These are phyloP conservation scores for Globisporangium orthogonon DNA, from an alignment of 352 stramenopile species.

Conservation along the genomic window DNA sequence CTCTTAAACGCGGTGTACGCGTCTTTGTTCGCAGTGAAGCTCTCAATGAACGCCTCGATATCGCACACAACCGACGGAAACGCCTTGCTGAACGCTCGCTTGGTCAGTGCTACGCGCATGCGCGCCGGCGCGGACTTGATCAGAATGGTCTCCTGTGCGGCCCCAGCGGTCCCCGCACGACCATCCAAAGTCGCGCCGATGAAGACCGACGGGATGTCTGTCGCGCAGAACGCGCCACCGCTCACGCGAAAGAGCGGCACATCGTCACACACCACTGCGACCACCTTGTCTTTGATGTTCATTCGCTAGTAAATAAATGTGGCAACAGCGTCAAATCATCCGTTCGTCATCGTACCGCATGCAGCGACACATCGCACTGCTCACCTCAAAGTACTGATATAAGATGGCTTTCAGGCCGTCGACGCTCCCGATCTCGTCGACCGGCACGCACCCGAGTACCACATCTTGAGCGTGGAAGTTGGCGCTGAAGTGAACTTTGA, in stretches of 20 bases:
- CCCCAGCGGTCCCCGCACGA: slow-evolving; percentile 24
- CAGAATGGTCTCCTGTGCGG: slow-evolving; percentile 42
- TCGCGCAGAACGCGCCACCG: slow-evolving; percentile 18
- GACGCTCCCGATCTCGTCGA: slow-evolving; percentile 31
- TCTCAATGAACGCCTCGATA: slow-evolving; percentile 47
- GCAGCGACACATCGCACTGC: background rate
- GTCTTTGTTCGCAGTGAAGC: slow-evolving; percentile 25
- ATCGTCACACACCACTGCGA: slow-evolving; percentile 53
- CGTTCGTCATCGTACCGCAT: background rate
- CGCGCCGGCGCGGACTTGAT: slow-evolving; percentile 51
- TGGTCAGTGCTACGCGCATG: slow-evolving; percentile 45
- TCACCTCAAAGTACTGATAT: slow-evolving; percentile 51
- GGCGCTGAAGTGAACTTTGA: slow-evolving; percentile 75
- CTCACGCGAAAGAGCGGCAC: slow-evolving; percentile 28
- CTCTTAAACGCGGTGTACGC: slow-evolving; percentile 35
- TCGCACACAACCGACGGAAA: slow-evolving; percentile 50
- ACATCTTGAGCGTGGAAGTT: slow-evolving; percentile 67
- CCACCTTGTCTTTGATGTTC: slow-evolving; percentile 70
- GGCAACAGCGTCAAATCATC: background rate
- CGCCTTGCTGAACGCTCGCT: slow-evolving; percentile 35
- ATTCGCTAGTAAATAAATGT: slow-evolving; percentile 18
- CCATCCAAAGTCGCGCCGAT: slow-evolving; percentile 51
- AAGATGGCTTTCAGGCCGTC: slow-evolving; percentile 41
- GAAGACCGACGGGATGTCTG: slow-evolving; percentile 53
- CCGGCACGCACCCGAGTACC: slow-evolving; percentile 42